Base-by-base conservation (phyloP, 2,329 filamentous ascomycete genomes). In the Neopestalotiopsis rosae region DNA sequence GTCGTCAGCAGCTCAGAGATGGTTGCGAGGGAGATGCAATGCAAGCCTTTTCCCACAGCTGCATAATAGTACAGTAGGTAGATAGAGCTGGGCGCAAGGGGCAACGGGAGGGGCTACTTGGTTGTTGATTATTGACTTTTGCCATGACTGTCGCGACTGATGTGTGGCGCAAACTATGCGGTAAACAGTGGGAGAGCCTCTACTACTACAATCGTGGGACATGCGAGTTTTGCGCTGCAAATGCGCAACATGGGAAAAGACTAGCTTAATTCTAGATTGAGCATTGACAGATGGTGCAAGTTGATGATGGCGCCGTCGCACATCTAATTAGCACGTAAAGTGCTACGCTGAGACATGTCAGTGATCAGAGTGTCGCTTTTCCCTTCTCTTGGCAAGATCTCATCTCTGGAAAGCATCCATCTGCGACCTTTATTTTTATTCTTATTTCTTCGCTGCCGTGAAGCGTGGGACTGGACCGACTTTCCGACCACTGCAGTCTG, bases 291-390 rank as follows among this genome's bases (percentile, higher is more conserved):
- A 17, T 52, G 17, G 45, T 52, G 45, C 12, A 52, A 52, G 45
- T 52, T 17, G 20, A n/a, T n/a, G 45, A 52, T 52, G 45, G n/a
- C 45, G 45, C 45, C 45, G 45, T 52, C 45, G 45, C 45, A 52
- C 14, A 52, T 52, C 45, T 30, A 2, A 32, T 20, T 14, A 34
- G 57, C 14, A 28, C 57, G 3, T 28, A 28, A 3, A 30, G 57
- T 59, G 57, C 10, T 28, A 28, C 57, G 57, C 57, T 59, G 57
- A 59, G 57, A 59, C 57, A 59, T 59, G 57, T 12, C 57, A 24
- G 57, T 59, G 57, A 59, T 59, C 57, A 59, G 28, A 17, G 57
- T 59, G 57, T 59, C 24, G 7, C 13, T 30, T 13, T 4, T 59
- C 20, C 14, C 45, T 28, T 52, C 45, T 52, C 45, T 52, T 52